Evolutionary conservation across 495 filamentous ascomycete genomes (phyloP), one percentile per base, ranked within the genome.

Genomic region (Schizothecium vesticola): DNA sequence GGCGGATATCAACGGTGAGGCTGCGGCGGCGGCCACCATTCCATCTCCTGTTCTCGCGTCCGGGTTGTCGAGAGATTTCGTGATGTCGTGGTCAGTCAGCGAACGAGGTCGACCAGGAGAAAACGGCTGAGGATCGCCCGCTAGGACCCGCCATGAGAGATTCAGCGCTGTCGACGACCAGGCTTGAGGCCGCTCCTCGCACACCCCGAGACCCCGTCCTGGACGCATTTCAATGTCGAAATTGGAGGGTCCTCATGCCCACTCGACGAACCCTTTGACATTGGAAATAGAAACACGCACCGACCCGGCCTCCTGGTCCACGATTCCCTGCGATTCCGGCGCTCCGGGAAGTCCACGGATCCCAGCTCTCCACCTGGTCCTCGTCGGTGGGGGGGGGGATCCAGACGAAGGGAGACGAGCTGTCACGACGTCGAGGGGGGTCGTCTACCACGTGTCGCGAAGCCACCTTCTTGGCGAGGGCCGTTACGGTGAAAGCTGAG

Each of bases 401-500:
- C 63, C 63, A 56, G 19, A 19, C 63, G 16, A 19, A 51, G 43
- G 33, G 33, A n/a, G 43, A 28, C 58, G 58, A 59, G 62, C 21
- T 64, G 62, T 64, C 62, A 55, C 25, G 61, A 19, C 43, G 33
- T 64, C 62, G 23, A 28, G 63, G 16, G 16, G 33, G 36, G 36
- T 19, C 43, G 43, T 51, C 43, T 19, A 51, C 43, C 64, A 66
- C 57, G 65, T 61, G 65, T 67, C 56, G 65, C 19, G 56, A 60
- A 61, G 65, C 65, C 65, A 67, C 65, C 16, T 28, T 55, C 33
- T 67, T 67, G 56, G 58, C 65, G 61, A 23, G n/a, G 6, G 22
- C 57, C 56, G 22, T 22, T 43, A 43, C 31, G 57, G 31, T 23
- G 28, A 59, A 22, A 57, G 51, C 25, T 28, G n/a, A 43, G 56